Evolutionary conservation across 2,329 filamentous ascomycete genomes (phyloP).

Genomic region (Colletotrichum tropicicola): DNA sequence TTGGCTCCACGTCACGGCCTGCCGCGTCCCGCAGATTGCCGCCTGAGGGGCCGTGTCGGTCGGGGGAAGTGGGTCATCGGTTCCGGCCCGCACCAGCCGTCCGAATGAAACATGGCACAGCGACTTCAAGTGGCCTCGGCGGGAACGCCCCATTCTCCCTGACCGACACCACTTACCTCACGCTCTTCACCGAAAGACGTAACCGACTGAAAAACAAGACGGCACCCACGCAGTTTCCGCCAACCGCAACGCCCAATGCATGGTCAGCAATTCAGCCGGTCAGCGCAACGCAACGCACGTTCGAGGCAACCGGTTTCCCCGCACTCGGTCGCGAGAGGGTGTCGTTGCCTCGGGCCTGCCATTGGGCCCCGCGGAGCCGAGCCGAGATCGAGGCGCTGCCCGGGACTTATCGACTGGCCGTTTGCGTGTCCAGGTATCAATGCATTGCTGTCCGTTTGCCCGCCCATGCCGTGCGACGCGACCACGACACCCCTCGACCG

Average conservation of each 20-base stretch:
- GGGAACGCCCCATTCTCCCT: no score
- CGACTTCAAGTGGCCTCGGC: no score
- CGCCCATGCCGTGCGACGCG: slow-evolving; percentile 3
- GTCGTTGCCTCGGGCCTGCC: not conserved
- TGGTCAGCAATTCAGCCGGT: not conserved
- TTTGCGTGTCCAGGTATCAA: not conserved
- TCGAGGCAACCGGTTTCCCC: not conserved
- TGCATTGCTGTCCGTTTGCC: slow-evolving; percentile 3
- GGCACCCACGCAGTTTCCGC: not conserved
- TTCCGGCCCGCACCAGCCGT: no score
- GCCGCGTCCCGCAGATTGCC: no score
- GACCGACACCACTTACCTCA: no score
- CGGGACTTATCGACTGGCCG: slow-evolving; percentile 5
- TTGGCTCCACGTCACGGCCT: no score
- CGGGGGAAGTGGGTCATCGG: no score
- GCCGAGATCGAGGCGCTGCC: not conserved
- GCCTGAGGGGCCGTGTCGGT: no score
- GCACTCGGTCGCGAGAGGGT: not conserved
- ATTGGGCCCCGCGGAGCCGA: not conserved
- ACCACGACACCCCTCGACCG: not conserved
- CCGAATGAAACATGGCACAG: no score
- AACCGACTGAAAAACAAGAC: no score
- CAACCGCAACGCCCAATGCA: not conserved
- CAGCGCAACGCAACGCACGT: not conserved
- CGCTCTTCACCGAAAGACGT: no score